A percentile compares a stretch with the other conserved stretches of the same genome.
Conservation (phyloP, 2,329 filamentous ascomycete genomes). For the Coniochaeta sp. region DNA sequence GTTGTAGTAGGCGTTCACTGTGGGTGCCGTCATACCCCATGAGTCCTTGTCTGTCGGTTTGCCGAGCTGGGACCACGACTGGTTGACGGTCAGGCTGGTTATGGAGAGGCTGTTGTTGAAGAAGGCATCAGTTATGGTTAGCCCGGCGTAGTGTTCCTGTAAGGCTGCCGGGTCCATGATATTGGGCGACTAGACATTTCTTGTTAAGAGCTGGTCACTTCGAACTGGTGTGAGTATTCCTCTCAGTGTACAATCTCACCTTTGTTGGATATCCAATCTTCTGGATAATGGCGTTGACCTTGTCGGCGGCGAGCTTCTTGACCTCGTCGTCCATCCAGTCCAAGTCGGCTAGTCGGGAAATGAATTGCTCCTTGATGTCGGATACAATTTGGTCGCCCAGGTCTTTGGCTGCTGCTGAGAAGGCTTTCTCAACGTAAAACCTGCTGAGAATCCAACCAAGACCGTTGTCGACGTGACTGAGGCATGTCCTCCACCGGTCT, state of each 20-base stretch:
- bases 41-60: constrained; percentile 52
- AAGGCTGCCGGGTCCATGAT: constrained; percentile 50
- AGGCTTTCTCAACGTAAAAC: constrained; percentile 63
- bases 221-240: background rate
- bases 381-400: constrained; percentile 63
- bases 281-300: constrained; percentile 58
- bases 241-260: background rate
- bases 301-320: constrained; percentile 51
- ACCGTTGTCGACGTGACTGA: constrained; percentile 46
- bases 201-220: background rate
- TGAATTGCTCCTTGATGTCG: constrained; percentile 61
- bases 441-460: constrained; percentile 63
- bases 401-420: constrained; percentile 57
- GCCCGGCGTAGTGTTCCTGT: constrained; percentile 45
- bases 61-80: constrained; percentile 49
- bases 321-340: constrained; percentile 60
- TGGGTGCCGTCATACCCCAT: constrained; percentile 54
- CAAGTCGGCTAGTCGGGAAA: constrained; percentile 47
- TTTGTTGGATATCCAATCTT: constrained; percentile 51
- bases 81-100: constrained; percentile 35
- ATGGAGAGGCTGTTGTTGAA: constrained; percentile 51
- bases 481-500: constrained; percentile 61
- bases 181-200: constrained; percentile 33
- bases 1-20: constrained; percentile 61
- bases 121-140: constrained; percentile 43